Base-by-base conservation (phyloP, 2,329 filamentous ascomycete genomes). In the Fusarium lateritium region DNA sequence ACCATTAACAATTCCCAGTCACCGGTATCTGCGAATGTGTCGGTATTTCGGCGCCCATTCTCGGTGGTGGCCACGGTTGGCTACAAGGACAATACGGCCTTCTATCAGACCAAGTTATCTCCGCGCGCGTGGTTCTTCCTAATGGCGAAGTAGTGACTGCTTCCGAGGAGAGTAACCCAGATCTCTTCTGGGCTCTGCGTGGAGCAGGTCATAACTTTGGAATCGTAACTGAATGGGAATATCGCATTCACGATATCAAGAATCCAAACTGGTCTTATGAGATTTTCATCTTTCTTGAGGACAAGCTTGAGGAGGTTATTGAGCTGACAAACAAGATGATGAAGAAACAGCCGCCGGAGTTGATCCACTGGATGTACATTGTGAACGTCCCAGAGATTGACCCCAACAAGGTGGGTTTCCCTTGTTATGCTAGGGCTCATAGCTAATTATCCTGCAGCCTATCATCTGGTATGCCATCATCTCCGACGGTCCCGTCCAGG, bases 141-240 rank as follows among this genome's bases (percentile, higher is more conserved):
- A 45, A 53, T 1, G 68, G 68, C 1, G 55, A 71, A 4, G 65
- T 19, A 2, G 51, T 71, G 17, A 56, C 28, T 0, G 65, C 68
- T 1, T 71, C 68, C 0, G 54, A 62, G 4, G 45, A 62, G 0
- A 39, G 15, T 0, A 63, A 71, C 1, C 34, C 61, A 0, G 67
- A 71, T 15, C 57, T 68, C 2, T 85, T 83, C 71, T 84, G 80
- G 78, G 83, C 81, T 17, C 67, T 85, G 6, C 77, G 79, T 3
- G 83, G 83, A 21, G 83, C 82, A 2, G 83, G 83, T 4, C 85
- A 88, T 56, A 88, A 88, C 71, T 88, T 89, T 60, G 87, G 86
- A 2, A 82, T 75, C 26, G 85, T 88, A 5, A 77, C 75, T 0
- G 82, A 81, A 5, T 76, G 82, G 33, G 79, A 79, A 0, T 79